Conservation (phyloP, 306 rosid genomes). For the Malus domestica region DNA sequence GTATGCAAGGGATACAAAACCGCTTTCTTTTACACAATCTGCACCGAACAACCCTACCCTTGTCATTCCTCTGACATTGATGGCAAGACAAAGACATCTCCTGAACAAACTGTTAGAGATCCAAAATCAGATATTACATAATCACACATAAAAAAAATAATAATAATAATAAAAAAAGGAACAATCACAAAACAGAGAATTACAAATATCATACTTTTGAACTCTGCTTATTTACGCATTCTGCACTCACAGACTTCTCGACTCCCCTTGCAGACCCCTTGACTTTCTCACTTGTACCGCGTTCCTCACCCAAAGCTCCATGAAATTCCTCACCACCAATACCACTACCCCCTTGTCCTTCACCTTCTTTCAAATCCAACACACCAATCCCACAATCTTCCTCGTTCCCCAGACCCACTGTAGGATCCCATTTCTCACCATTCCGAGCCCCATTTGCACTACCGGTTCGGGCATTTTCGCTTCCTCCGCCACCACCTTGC, state of each 20-base stretch:
- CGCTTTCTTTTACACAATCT: conserved; percentile 29
- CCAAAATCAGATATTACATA: neutral
- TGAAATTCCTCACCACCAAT: neutral
- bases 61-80: conserved; percentile 80
- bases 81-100: conserved; percentile 55
- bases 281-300: neutral
- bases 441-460: neutral
- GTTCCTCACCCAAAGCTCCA: neutral
- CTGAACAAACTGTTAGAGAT: conserved; percentile 31
- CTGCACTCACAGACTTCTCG: neutral
- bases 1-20: conserved; percentile 48
- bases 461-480: neutral
- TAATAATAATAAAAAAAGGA: neutral
- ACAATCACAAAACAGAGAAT: neutral
- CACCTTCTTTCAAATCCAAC: neutral
- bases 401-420: neutral
- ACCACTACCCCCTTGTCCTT: neutral
- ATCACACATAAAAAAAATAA: neutral
- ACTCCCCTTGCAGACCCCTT: neutral
- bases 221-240: neutral
- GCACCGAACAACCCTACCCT: conserved; percentile 60
- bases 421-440: neutral
- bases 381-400: neutral
- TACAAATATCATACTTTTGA: neutral
- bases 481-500: neutral